Conservation (phyloP, 805 yeast species). For the Grigorovia jiainica region DNA sequence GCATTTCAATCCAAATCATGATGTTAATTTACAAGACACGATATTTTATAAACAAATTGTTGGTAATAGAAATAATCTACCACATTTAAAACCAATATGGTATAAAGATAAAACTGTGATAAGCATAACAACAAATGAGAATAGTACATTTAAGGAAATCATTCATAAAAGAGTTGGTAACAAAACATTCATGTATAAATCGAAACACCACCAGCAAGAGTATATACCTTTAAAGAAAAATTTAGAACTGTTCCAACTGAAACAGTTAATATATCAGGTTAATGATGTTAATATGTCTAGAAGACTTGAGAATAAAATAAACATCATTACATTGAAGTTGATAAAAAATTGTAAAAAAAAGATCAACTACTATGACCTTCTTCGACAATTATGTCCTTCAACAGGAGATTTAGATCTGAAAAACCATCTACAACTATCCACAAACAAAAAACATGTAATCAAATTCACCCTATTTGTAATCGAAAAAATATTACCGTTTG, state of each 20-base stretch:
- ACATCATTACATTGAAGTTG: slow-evolving; percentile 9
- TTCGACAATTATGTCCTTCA: slow-evolving; percentile 28
- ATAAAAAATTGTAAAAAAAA: slow-evolving; percentile 27
- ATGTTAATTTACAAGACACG: not conserved
- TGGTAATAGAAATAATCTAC: slow-evolving; percentile 16
- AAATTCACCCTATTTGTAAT: slow-evolving; percentile 35
- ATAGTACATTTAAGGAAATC: not conserved
- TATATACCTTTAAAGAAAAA: slow-evolving; percentile 6
- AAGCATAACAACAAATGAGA: not conserved
- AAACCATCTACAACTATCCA: slow-evolving; percentile 28
- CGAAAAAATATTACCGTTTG: slow-evolving; percentile 41
- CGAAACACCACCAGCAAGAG: slow-evolving; percentile 1
- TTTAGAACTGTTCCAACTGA: slow-evolving; percentile 7
- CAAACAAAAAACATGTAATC: slow-evolving; percentile 30
- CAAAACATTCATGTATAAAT: slow-evolving; percentile 4
- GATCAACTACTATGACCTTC: slow-evolving; percentile 30
- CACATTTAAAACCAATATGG: slow-evolving; percentile 14
- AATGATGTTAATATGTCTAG: slow-evolving; percentile 16
- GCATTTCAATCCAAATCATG: not conserved
- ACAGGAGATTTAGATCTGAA: not conserved
- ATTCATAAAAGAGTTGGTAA: not conserved
- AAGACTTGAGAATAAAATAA: slow-evolving; percentile 9
- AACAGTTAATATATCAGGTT: slow-evolving; percentile 11
- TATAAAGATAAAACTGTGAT: not conserved
- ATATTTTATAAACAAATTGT: slow-evolving; percentile 10